A percentile compares a stretch with the other conserved stretches of the same genome.
phyloP scores from a whole-genome alignment of 306 rosid species.

The Glycyrrhiza uralensis region DNA sequence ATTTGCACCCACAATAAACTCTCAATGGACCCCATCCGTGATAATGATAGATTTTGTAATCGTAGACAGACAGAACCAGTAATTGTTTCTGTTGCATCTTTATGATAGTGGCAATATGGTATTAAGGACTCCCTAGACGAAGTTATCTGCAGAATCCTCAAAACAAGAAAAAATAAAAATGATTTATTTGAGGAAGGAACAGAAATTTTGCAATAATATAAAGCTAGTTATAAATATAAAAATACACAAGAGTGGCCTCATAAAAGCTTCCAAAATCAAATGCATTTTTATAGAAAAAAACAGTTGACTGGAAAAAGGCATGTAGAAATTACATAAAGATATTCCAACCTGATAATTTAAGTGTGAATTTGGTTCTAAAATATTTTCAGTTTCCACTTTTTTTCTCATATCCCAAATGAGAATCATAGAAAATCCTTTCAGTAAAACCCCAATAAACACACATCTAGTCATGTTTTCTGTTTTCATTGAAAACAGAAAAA shows the following conservation, averaged over 20 bases:
- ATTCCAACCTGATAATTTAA: neutral
- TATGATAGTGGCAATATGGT: constrained; percentile 48
- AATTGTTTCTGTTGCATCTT: constrained; percentile 30
- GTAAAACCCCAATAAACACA: neutral
- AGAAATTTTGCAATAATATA: constrained; percentile 3
- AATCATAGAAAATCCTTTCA: neutral
- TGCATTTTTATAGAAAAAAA: neutral
- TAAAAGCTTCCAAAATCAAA: neutral
- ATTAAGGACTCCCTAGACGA: constrained; percentile 56
- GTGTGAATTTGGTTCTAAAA: neutral
- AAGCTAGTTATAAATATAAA: constrained; percentile 1
- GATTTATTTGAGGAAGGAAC: neutral
- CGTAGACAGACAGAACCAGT: constrained; percentile 49
- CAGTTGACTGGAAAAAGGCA: neutral
- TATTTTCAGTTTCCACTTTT: neutral
- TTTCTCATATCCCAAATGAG: neutral
- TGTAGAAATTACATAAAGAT: constrained; percentile 1
- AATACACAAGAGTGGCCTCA: neutral
- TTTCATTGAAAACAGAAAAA: neutral
- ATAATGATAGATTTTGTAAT: constrained; percentile 65
- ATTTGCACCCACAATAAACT: constrained; percentile 78
- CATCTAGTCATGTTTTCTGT: neutral
- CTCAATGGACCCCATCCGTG: constrained; percentile 64
- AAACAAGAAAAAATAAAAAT: neutral
- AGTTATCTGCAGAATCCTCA: constrained; percentile 55